These are phyloP conservation scores for Oropetium thomaeum DNA, from an alignment of 176 grass and related monocot species.

Conservation along the genomic window DNA sequence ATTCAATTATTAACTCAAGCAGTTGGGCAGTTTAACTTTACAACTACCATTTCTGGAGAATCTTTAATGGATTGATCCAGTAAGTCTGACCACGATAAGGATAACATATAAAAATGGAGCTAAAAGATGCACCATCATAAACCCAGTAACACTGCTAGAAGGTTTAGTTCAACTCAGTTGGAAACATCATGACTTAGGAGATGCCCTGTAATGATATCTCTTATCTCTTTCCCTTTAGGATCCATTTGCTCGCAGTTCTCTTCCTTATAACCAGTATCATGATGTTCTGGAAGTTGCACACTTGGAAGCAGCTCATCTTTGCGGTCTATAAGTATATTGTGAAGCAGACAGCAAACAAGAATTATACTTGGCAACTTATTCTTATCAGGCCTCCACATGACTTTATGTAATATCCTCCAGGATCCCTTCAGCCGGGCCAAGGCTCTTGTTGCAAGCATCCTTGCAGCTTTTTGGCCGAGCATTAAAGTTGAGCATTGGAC, in stretches of 20 bases:
- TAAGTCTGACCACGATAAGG: conserved; percentile 26
- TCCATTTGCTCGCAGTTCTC: conserved; percentile 58
- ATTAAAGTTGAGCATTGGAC: conserved; percentile 51
- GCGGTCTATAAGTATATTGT: conserved; percentile 92
- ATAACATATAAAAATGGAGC: conserved; percentile 16
- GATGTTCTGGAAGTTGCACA: conserved; percentile 61
- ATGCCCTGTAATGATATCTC: conserved; percentile 70
- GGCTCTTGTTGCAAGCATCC: conserved; percentile 56
- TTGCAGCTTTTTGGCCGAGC: conserved; percentile 46
- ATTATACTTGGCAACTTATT: conserved; percentile 96
- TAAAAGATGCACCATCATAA: conserved; percentile 21
- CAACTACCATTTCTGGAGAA: conserved; percentile 24
- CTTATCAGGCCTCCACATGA: conserved; percentile 97
- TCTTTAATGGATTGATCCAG: conserved; percentile 25
- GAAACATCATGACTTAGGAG: conserved; percentile 29
- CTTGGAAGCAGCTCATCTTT: conserved; percentile 62
- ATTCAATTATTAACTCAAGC: conserved; percentile 22
- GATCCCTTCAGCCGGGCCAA: conserved; percentile 82
- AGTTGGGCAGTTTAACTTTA: conserved; percentile 2
- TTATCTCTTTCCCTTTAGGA: conserved; percentile 64
- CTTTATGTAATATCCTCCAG: conserved; percentile 98
- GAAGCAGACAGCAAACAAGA: conserved; percentile 92
- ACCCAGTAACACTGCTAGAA: background rate
- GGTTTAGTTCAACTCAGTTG: conserved; percentile 25
- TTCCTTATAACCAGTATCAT: conserved; percentile 75